These are phyloP conservation scores for Ganoderma multipileum DNA, from an alignment of 1,284 basidiomycete species.

Conservation along the genomic window DNA sequence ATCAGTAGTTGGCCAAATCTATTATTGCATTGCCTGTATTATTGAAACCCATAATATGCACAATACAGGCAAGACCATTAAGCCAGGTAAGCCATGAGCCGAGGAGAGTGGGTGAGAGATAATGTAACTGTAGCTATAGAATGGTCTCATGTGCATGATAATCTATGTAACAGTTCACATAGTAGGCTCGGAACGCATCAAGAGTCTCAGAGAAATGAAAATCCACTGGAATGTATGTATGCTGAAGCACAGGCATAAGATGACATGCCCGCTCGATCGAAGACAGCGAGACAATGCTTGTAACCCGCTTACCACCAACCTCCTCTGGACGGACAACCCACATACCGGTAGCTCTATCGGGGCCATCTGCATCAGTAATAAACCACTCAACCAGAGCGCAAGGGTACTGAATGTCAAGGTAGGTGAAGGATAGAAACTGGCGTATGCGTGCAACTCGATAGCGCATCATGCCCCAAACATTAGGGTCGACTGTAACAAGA, in stretches of 20 bases:
- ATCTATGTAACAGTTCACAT: slow-evolving; percentile 22
- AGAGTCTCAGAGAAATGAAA: slow-evolving; percentile 20
- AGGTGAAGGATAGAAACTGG: slow-evolving; percentile 15
- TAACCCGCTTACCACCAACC: background rate
- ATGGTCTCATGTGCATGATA: slow-evolving; percentile 18
- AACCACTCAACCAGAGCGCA: slow-evolving; percentile 37
- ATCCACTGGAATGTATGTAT: slow-evolving; percentile 6
- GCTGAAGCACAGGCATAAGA: slow-evolving; percentile 23
- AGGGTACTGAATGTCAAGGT: slow-evolving; percentile 11
- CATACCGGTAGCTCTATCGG: slow-evolving; percentile 29
- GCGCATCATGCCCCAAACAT: background rate
- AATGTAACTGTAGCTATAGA: no score
- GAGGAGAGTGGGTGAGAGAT: no score
- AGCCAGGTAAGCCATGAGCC: no score
- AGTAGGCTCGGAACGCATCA: slow-evolving; percentile 19
- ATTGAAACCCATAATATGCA: no score
- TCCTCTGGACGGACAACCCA: slow-evolving; percentile 29
- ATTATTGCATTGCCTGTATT: no score
- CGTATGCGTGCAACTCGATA: slow-evolving; percentile 13
- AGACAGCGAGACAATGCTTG: slow-evolving; percentile 17
- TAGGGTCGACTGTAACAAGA: slow-evolving; percentile 12
- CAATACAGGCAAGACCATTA: no score
- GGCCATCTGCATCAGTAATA: slow-evolving; percentile 11
- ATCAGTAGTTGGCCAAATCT: no score
- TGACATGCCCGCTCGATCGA: slow-evolving; percentile 26